Evolutionary conservation across 768 basidiomycete species (phyloP).

Genomic region (Psilocybe cubensis): DNA sequence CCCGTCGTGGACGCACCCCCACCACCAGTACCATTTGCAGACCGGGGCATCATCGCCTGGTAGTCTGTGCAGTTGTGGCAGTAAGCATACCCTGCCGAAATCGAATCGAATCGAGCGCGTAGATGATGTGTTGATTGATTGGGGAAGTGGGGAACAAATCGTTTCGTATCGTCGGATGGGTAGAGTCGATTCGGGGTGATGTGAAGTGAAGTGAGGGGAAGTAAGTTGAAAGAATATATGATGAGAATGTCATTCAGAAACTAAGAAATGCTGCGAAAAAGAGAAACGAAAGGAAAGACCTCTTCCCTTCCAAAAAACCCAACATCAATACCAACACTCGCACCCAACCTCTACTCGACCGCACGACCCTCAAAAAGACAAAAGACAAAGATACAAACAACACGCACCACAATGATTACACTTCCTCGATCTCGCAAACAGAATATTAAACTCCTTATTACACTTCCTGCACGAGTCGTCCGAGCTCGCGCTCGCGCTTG

Average conservation of each 20-base stretch:
- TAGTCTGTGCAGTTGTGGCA: constrained; percentile 77
- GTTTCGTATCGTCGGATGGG: too few species aligned
- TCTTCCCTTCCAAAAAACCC: too few species aligned
- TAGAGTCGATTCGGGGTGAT: too few species aligned
- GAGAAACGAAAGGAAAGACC: not conserved
- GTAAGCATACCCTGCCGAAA: constrained; percentile 78
- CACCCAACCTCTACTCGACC: not conserved
- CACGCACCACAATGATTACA: constrained; percentile 79
- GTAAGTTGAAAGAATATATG: too few species aligned
- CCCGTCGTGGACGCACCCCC: constrained; percentile 56
- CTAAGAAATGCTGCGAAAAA: too few species aligned
- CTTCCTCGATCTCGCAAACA: constrained; percentile 64
- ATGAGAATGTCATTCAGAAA: too few species aligned
- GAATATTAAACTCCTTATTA: constrained; percentile 69
- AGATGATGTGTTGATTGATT: too few species aligned
- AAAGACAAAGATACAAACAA: not conserved
- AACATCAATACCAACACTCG: too few species aligned
- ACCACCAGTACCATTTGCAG: too few species aligned
- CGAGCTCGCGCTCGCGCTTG: constrained; percentile 32
- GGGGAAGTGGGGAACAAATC: too few species aligned
- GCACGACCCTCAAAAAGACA: not conserved
- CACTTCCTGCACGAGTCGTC: constrained; percentile 65
- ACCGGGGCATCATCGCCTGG: constrained; percentile 77
- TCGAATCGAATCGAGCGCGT: too few species aligned
- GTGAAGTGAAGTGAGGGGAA: too few species aligned